Evolutionary conservation across 768 basidiomycete genomes (phyloP), one percentile per base, ranked within the genome.

Genomic region (Trametopsis cervina): DNA sequence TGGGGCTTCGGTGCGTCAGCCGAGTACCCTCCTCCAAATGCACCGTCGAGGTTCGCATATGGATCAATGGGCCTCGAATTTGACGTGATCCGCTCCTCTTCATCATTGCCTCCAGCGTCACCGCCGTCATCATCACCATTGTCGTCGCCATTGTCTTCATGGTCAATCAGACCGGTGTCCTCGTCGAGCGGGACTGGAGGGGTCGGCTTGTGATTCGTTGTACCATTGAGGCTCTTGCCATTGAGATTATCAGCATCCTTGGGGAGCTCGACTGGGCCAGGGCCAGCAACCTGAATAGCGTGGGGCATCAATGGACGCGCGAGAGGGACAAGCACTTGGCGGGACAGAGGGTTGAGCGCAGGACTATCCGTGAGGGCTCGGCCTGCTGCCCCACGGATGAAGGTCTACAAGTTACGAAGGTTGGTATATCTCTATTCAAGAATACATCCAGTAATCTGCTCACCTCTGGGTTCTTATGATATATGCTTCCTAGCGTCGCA

Each of bases 381-480:
- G 35, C 89, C 86, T 38, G 81, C 75, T 6, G 93, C 89, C 55
- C 85, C 85, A 20, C 94, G 84, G 58, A 97, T 97, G 68, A 97
- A 97, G 2, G 92, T 95, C 88, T 92, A 42, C 4, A 21, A 27
- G n/a, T n/a, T n/a, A n/a, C n/a, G n/a, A n/a, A n/a, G n/a, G n/a
- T 20, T 35, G 35, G 35, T 20, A 35, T 24, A 38, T 17, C 12
- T n/a, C n/a, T n/a, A n/a, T n/a, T n/a, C n/a, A n/a, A n/a, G n/a
- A 52, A 35, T 36, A 44, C 51, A 46, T 35, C 23, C 33, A 37
- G 54, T 33, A n/a, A n/a, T n/a, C n/a, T n/a, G 56, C 71, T 54
- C 38, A 88, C 89, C 76, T 95, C 89, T 13, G 94, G 94, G 58
- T 93, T 93, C 70, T 97, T 96, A 72, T 97, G 95, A 66, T 97